Evolutionary conservation across 129 eudicot genomes (phyloP).

Genomic region (Deinandra increscens): DNA sequence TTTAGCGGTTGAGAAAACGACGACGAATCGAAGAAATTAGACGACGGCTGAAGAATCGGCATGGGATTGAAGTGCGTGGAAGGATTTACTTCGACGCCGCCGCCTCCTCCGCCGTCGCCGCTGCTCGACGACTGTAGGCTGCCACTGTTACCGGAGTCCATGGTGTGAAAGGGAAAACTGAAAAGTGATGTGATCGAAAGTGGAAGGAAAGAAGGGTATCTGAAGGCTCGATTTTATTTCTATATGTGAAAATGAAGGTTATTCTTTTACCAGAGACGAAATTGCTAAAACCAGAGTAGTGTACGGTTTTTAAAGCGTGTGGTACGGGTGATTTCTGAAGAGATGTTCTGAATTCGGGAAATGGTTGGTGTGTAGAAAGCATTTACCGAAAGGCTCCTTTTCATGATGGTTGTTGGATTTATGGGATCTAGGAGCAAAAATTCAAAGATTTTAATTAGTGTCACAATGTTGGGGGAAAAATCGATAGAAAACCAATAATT

Average conservation of each 20-base stretch:
- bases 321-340: neutral
- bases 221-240: neutral
- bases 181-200: slow-evolving; percentile 5
- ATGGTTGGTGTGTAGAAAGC: neutral
- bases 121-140: slow-evolving; percentile 61
- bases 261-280: slow-evolving; percentile 12
- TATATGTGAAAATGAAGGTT: neutral
- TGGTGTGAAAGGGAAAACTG: slow-evolving; percentile 9
- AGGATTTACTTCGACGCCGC: slow-evolving; percentile 22
- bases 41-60: slow-evolving; percentile 15
- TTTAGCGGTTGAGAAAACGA: slow-evolving; percentile 37
- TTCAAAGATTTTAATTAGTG: slow-evolving; percentile 2
- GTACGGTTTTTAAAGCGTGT: slow-evolving; percentile 2
- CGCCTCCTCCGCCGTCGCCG: slow-evolving; percentile 32
- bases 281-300: neutral
- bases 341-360: neutral
- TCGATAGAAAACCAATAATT: too few species aligned
- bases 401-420: slow-evolving; percentile 31
- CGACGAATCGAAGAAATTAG: slow-evolving; percentile 33
- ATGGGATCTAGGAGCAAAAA: slow-evolving; percentile 26
- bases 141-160: slow-evolving; percentile 57
- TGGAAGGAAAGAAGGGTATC: neutral
- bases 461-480: too few species aligned
- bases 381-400: neutral
- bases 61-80: slow-evolving; percentile 20